Percentiles rank a stretch among this genome's conserved stretches.
phyloP scores from a whole-genome alignment of 2,329 filamentous ascomycete species.

The Knufia fluminis region DNA sequence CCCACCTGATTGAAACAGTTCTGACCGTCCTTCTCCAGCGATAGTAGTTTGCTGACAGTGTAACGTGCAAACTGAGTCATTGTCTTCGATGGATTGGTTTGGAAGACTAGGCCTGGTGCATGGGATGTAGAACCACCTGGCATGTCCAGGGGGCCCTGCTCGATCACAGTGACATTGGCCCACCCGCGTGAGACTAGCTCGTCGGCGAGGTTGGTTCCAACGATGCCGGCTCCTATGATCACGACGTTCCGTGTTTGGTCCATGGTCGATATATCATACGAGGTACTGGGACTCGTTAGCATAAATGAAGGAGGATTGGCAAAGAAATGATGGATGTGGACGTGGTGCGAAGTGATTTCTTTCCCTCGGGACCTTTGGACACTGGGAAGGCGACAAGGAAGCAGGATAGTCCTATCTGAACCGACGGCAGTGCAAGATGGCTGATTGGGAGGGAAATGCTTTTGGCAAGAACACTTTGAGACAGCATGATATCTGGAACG shows the following conservation, averaged over 20 bases:
- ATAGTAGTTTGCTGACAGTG: constrained; percentile 51
- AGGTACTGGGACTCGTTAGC: too few species aligned
- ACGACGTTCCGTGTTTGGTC: constrained; percentile 39
- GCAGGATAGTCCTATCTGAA: too few species aligned
- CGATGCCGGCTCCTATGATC: constrained; percentile 56
- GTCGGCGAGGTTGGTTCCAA: constrained; percentile 55
- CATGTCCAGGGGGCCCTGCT: constrained; percentile 54
- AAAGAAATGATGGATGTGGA: too few species aligned
- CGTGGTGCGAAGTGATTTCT: too few species aligned
- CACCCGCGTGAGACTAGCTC: constrained; percentile 55
- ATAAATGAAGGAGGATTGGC: too few species aligned
- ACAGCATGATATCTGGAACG: too few species aligned
- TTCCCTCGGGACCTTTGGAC: too few species aligned
- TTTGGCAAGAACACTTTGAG: too few species aligned
- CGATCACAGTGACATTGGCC: constrained; percentile 54
- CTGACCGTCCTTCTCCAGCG: constrained; percentile 41
- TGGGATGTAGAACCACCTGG: constrained; percentile 59
- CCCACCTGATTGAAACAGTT: constrained; percentile 54
- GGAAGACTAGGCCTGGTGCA: constrained; percentile 55
- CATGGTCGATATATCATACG: constrained; percentile 25
- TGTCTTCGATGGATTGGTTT: constrained; percentile 39
- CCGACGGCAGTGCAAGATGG: too few species aligned
- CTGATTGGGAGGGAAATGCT: too few species aligned
- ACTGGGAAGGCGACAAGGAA: too few species aligned
- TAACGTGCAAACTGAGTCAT: constrained; percentile 53